These are phyloP conservation scores for Apiospora pterosperma DNA, from an alignment of 2,329 filamentous ascomycete species.

Conservation along the genomic window DNA sequence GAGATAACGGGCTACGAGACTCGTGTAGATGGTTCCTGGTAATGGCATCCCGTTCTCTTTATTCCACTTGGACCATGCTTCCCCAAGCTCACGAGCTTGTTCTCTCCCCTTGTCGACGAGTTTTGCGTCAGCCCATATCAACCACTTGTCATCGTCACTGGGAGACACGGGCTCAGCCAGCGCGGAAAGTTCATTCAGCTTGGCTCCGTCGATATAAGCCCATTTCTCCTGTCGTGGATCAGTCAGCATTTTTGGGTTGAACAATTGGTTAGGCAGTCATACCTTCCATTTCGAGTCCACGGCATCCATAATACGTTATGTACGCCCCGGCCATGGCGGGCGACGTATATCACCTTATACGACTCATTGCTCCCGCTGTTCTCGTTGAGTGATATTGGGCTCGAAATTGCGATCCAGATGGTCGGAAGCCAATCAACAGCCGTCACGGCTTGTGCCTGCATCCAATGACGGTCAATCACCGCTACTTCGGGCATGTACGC, in stretches of 20 bases:
- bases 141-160: background rate
- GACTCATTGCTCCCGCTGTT: constrained; percentile 6
- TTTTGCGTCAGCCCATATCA: constrained; percentile 12
- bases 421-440: too few relatives aligned
- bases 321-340: constrained; percentile 11
- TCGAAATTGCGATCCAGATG: too few relatives aligned
- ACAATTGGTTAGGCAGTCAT: background rate
- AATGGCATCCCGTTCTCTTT: constrained; percentile 9
- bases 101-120: constrained; percentile 10
- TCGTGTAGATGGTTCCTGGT: constrained; percentile 13
- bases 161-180: background rate
- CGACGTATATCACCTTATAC: constrained; percentile 14
- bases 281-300: constrained; percentile 7
- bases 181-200: background rate
- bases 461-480: too few relatives aligned
- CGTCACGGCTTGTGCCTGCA: too few relatives aligned
- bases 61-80: constrained; percentile 4
- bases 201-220: constrained; percentile 12
- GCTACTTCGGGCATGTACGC: too few relatives aligned
- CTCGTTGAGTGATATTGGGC: constrained; percentile 8
- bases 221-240: constrained; percentile 9
- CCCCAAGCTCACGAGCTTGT: constrained; percentile 7
- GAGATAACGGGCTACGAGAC: constrained; percentile 12
- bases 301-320: constrained; percentile 14
- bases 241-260: background rate